These are phyloP conservation scores for Auricularia cornea DNA, from an alignment of 768 basidiomycete species.

Conservation along the genomic window DNA sequence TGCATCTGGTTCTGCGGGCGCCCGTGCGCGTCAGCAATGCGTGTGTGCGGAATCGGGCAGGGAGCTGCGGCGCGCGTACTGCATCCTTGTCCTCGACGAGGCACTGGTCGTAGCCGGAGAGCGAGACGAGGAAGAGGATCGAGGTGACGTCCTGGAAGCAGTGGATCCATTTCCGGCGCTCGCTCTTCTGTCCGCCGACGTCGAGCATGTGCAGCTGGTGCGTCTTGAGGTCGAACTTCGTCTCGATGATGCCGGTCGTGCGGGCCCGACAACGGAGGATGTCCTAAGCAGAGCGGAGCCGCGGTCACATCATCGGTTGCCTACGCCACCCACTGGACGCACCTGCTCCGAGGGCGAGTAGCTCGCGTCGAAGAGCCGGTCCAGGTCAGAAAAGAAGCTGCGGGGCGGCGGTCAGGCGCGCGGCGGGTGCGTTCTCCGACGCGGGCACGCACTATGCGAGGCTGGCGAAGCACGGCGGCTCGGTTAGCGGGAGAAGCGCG, in stretches of 20 bases:
- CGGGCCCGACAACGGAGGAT: conserved; percentile 80
- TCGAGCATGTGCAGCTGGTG: conserved; percentile 91
- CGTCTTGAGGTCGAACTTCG: conserved; percentile 67
- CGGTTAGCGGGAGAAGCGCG: background rate
- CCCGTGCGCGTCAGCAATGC: conserved; percentile 1
- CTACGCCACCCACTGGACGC: background rate
- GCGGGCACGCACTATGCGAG: conserved; percentile 37
- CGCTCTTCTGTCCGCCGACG: conserved; percentile 85
- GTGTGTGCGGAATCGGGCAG: background rate
- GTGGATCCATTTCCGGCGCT: conserved; percentile 89
- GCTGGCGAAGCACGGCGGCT: conserved; percentile 26
- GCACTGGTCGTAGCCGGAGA: conserved; percentile 93
- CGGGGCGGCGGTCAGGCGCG: background rate
- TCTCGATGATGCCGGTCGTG: conserved; percentile 88
- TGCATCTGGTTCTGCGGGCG: conserved; percentile 86
- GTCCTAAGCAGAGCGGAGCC: conserved; percentile 31
- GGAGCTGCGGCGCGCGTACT: conserved; percentile 43
- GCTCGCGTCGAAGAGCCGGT: conserved; percentile 64
- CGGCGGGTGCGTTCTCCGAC: background rate
- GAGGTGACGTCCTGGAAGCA: conserved; percentile 93
- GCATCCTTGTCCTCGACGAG: conserved; percentile 88
- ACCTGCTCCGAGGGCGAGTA: conserved; percentile 69
- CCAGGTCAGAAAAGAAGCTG: conserved; percentile 65
- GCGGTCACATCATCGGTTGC: too few species aligned
- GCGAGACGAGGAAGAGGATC: conserved; percentile 82